Evolutionary conservation across 352 stramenopile species (phyloP), one percentile per base, ranked within the genome.

Genomic region (Pythium utonaiense): DNA sequence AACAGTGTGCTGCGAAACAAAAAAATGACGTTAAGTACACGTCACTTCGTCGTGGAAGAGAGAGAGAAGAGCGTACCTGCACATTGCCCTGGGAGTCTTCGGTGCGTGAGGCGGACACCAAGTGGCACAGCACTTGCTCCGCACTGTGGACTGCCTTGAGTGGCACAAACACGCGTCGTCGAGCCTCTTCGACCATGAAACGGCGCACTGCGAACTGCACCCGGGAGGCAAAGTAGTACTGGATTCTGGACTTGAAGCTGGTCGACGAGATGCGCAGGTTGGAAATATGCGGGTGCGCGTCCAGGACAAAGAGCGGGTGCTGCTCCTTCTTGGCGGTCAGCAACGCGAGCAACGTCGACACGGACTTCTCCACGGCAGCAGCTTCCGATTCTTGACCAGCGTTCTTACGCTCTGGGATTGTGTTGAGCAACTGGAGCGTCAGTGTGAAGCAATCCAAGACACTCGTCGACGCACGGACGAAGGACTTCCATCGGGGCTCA

Each of bases 21-120:
- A 53, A 38, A 1, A 44, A 24, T 24, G 41, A 6, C 8, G 14
- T 9, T 25, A 6, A 47, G 48, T 13, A 57, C n/a, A 31, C 64
- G 12, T 57, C 51, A 28, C 33, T 13, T 7, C 9, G 7, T 12
- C 3, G 30, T 42, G n/a, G 14, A 21, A 6, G 31, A 53, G 36
- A 36, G 31, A 33, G 12, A 27, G 51, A 24, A 9, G 14, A 6
- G 16, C 71, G 31, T 71, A 92, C 83, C 78, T 92, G 78, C 24
- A 88, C 83, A 58, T 79, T 80, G 48, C 83, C 83, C 27, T 86
- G 76, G 6, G 62, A 68, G 47, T 93, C 83, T 57, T 93, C 80
- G 0, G 51, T 69, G 47, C 83, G 74, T 13, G 80, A 89, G 7
- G 70, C 62, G 27, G 77, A 74, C 6, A 88, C 69, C 42, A 91